Conservation (phyloP, 768 basidiomycete genomes). For the Dendrothele bispora region DNA sequence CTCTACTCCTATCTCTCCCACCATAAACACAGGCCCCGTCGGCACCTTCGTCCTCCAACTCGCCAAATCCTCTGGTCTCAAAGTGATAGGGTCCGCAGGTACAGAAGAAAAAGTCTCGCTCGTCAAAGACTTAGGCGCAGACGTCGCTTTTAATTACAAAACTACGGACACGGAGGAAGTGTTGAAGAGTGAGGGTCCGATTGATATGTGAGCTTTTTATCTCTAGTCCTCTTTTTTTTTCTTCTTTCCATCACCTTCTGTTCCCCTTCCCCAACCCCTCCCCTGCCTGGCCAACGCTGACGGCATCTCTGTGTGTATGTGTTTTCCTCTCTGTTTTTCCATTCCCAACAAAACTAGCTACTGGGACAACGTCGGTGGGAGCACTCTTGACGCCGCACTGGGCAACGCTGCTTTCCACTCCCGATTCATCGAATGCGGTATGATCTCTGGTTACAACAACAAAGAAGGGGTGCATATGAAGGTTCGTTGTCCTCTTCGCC, state of each 20-base stretch:
- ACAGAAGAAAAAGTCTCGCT: slow-evolving; percentile 73
- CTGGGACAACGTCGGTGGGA: slow-evolving; percentile 64
- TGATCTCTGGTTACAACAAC: slow-evolving; percentile 3
- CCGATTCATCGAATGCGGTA: slow-evolving; percentile 41
- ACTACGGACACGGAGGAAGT: slow-evolving; percentile 50
- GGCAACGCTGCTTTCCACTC: slow-evolving; percentile 42
- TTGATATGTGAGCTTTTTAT: slow-evolving; percentile 37
- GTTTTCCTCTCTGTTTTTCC: background rate
- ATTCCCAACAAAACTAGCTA: slow-evolving; percentile 28
- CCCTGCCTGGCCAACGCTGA: too few relatives aligned
- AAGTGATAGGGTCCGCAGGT: slow-evolving; percentile 72
- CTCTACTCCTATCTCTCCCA: slow-evolving; percentile 17
- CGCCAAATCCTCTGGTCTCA: slow-evolving; percentile 51
- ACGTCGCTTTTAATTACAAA: slow-evolving; percentile 78
- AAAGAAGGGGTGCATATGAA: slow-evolving; percentile 7
- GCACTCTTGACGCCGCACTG: slow-evolving; percentile 56
- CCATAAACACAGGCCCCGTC: too few relatives aligned
- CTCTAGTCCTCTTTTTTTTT: background rate
- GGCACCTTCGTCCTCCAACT: slow-evolving; percentile 56
- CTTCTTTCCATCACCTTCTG: too few relatives aligned
- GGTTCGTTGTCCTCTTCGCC: background rate
- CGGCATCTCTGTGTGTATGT: background rate
- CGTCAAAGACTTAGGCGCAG: slow-evolving; percentile 60
- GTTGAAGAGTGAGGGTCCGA: slow-evolving; percentile 52
- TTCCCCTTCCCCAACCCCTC: too few relatives aligned